Conservation (phyloP, 2,329 filamentous ascomycete genomes). For the Epichloe sibirici region DNA sequence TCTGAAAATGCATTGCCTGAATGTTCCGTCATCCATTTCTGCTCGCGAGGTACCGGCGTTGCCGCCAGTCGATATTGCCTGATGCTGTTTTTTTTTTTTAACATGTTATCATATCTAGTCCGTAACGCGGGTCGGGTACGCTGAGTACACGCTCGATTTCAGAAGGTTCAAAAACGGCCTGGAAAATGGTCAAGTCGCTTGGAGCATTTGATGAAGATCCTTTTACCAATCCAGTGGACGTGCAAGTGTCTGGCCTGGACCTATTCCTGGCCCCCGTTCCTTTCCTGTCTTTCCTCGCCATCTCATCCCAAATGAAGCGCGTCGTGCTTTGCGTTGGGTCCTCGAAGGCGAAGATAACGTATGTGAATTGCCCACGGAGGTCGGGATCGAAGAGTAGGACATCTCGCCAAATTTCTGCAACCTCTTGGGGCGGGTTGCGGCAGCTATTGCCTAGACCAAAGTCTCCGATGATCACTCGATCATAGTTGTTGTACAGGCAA, state of each 20-base stretch:
- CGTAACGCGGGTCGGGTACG: slow-evolving; percentile 42
- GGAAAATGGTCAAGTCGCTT: slow-evolving; percentile 41
- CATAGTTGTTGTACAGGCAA: slow-evolving; percentile 47
- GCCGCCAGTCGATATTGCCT: not conserved
- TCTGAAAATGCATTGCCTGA: not conserved
- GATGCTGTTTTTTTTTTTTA: slow-evolving; percentile 6
- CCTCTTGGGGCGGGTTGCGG: slow-evolving; percentile 51
- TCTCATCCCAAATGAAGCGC: slow-evolving; percentile 41
- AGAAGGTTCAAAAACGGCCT: slow-evolving; percentile 34
- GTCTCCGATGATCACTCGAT: slow-evolving; percentile 47
- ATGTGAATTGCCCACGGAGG: slow-evolving; percentile 47
- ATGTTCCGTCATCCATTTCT: not conserved
- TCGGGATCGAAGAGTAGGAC: slow-evolving; percentile 50
- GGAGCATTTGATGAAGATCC: slow-evolving; percentile 11
- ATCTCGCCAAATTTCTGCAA: slow-evolving; percentile 55
- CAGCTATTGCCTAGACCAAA: slow-evolving; percentile 53
- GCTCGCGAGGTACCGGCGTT: not conserved
- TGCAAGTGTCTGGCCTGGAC: slow-evolving; percentile 17
- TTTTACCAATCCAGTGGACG: slow-evolving; percentile 15
- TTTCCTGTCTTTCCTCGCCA: slow-evolving; percentile 37
- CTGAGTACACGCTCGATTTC: slow-evolving; percentile 39
- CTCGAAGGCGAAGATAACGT: slow-evolving; percentile 54
- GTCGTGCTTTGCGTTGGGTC: slow-evolving; percentile 40
- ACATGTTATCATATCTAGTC: slow-evolving; percentile 38
- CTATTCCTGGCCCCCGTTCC: slow-evolving; percentile 20